Evolutionary conservation across 345 rosid genomes (phyloP).

Genomic region (Angophora floribunda): DNA sequence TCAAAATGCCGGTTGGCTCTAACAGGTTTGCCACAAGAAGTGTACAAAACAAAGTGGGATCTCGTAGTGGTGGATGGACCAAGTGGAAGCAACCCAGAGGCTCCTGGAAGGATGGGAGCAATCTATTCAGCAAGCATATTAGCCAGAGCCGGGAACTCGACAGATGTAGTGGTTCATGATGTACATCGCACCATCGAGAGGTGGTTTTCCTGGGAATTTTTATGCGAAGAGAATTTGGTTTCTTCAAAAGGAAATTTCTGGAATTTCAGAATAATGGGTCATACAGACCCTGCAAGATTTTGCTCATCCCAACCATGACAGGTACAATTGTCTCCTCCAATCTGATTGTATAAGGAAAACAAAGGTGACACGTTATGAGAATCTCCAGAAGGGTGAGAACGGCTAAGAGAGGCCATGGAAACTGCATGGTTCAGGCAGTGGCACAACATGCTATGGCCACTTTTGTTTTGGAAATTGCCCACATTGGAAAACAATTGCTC

Average conservation of each 20-base stretch:
- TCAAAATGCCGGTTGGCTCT: conserved; percentile 49
- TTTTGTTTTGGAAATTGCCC: background rate
- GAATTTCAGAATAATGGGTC: conserved; percentile 42
- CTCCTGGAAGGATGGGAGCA: conserved; percentile 75
- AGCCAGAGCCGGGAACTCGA: conserved; percentile 51
- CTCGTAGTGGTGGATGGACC: conserved; percentile 82
- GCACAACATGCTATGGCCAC: background rate
- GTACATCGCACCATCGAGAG: conserved; percentile 67
- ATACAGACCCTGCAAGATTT: conserved; percentile 42
- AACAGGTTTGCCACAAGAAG: conserved; percentile 44
- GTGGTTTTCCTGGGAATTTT: conserved; percentile 93
- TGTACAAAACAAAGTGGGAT: conserved; percentile 59
- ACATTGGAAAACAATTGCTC: background rate
- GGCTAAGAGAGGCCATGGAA: background rate
- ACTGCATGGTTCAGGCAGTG: background rate
- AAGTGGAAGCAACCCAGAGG: conserved; percentile 45
- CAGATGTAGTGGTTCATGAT: conserved; percentile 73
- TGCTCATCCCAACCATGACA: conserved; percentile 23
- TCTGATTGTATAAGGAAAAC: background rate
- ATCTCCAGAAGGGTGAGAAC: background rate
- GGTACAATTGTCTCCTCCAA: background rate
- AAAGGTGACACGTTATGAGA: background rate
- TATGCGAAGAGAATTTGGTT: conserved; percentile 71
- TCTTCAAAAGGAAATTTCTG: conserved; percentile 69
- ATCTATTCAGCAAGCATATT: conserved; percentile 64